Base-by-base conservation (phyloP, 176 grass and related monocot species). In the Ampelocalamus luodianensis region DNA sequence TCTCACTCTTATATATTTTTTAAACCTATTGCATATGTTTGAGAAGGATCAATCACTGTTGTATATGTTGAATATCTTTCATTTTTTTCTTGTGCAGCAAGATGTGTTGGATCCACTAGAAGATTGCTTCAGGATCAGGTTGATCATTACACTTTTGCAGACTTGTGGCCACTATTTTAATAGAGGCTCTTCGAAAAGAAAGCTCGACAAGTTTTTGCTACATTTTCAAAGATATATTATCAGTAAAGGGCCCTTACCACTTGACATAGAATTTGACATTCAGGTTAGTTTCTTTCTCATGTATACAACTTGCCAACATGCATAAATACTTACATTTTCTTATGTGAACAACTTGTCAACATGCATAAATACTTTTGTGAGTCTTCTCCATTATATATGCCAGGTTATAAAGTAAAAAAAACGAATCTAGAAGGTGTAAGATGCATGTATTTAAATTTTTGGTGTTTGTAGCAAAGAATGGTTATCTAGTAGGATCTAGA, bases 221-320 rank as follows among this genome's bases (percentile, higher is more conserved):
- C 92, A 99, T 92, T 99, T 99, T 69, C 97, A 99, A 96, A 90
- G 92, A 93, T 96, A 99, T 65, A 93, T 96, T 66, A 85, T 99
- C 45, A 96, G 84, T 87, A 99, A 99, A 85, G 93, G 93, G 26
- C 93, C 92, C 58, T 92, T 96, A 68, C 97, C 97, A 56, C 92
- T 99, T 29, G 97, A 99, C 86, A 94, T 99, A 87, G 93, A 99
- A 78, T 99, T 99, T 92, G 97, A 99, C 76, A 89, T 99, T 84
- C 96, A 96, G 96, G 96, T 98, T 85, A 79, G 79, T 89, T 90
- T 49, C 61, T 88, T 65, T 77, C 79, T 81, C 32, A 53, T 83
- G 13, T 66, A 63, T 73, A 70, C 42, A 73, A 72, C 11, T 78
- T 82, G 45, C 59, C 26, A 5, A 36, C 55, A 77, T 82, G 71